phyloP scores from a whole-genome alignment of 495 filamentous ascomycete genomes.

The Penicillium silybi region DNA sequence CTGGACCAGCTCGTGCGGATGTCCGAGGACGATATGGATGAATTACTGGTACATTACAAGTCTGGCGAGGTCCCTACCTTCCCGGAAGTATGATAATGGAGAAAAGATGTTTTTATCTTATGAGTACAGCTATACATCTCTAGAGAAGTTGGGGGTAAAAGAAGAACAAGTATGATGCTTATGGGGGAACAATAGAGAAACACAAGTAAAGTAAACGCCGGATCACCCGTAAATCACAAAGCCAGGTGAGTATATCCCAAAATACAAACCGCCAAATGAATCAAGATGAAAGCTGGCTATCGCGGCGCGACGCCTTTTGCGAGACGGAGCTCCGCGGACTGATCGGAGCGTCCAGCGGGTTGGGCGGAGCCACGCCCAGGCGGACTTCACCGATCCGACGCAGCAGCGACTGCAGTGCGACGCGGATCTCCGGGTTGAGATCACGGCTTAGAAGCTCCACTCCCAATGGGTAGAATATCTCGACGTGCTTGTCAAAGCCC shows the following conservation, averaged over 20 bases:
- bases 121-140: slow-evolving; percentile 31
- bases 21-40: slow-evolving; percentile 79
- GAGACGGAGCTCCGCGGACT: slow-evolving; percentile 46
- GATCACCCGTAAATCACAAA: slow-evolving; percentile 19
- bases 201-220: slow-evolving; percentile 17
- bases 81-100: slow-evolving; percentile 30
- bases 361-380: slow-evolving; percentile 55
- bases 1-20: slow-evolving; percentile 83
- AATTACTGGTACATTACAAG: slow-evolving; percentile 65
- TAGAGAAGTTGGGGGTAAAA: slow-evolving; percentile 12
- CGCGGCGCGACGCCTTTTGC: slow-evolving; percentile 26
- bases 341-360: slow-evolving; percentile 34
- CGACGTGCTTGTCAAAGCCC: slow-evolving; percentile 74
- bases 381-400: slow-evolving; percentile 78
- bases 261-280: slow-evolving; percentile 15
- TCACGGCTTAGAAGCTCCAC: slow-evolving; percentile 84
- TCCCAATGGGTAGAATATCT: slow-evolving; percentile 78
- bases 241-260: slow-evolving; percentile 34
- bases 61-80: slow-evolving; percentile 42
- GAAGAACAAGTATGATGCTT: not conserved
- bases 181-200: slow-evolving; percentile 1
- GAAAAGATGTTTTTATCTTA: slow-evolving; percentile 15
- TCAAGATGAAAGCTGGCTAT: slow-evolving; percentile 19
- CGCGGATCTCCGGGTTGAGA: slow-evolving; percentile 69
- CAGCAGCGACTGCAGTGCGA: slow-evolving; percentile 70